A percentile compares a stretch with the other conserved stretches of the same genome.
These are phyloP conservation scores for Penstemon newberryi DNA, from an alignment of 257 asterid species.

Conservation along the genomic window DNA sequence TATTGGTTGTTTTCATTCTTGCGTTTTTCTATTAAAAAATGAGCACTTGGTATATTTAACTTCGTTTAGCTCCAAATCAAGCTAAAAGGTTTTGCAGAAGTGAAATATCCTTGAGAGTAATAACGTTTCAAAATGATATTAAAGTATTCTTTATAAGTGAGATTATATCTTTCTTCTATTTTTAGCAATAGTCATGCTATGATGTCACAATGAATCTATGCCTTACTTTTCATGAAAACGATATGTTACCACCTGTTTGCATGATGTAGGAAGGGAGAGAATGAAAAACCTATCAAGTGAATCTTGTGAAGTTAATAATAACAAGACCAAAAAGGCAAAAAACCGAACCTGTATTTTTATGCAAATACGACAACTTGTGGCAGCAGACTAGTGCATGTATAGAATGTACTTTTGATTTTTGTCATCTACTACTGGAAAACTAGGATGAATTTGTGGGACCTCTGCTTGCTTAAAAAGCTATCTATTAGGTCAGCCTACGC, in stretches of 20 bases:
- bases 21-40: not conserved
- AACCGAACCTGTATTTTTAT: not conserved
- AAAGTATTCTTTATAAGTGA: slow-evolving; percentile 1
- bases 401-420: slow-evolving; percentile 9
- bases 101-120: too few relatives aligned
- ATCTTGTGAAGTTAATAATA: not conserved
- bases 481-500: not conserved
- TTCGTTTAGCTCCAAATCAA: not conserved
- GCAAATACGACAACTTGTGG: slow-evolving; percentile 21
- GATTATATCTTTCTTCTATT: not conserved
- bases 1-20: slow-evolving; percentile 18
- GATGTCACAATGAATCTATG: not conserved
- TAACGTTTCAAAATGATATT: not conserved
- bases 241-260: not conserved
- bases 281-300: slow-evolving; percentile 13
- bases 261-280: not conserved
- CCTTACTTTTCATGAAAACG: slow-evolving; percentile 9
- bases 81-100: not conserved
- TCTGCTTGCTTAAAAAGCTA: not conserved
- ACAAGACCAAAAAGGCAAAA: not conserved
- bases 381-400: not conserved
- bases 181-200: not conserved
- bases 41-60: slow-evolving; percentile 8
- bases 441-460: slow-evolving; percentile 25
- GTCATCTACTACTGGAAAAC: slow-evolving; percentile 15